These are phyloP conservation scores for Picochlorum sp. DNA, from an alignment of 139 green algal species.

Conservation along the genomic window DNA sequence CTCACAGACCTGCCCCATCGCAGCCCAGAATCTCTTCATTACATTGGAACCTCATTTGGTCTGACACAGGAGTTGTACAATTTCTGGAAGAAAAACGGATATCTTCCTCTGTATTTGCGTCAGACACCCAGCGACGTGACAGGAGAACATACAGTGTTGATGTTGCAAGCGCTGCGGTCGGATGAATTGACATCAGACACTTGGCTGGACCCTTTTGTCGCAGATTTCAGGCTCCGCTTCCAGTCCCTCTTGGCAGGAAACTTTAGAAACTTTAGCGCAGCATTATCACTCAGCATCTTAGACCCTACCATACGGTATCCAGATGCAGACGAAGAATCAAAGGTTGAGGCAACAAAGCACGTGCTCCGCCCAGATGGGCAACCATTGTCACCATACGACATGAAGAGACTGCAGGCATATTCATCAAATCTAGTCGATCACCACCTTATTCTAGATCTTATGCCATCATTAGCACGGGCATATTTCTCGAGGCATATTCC, in stretches of 20 bases:
- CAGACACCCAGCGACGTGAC: slow-evolving; percentile 80
- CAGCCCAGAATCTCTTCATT: slow-evolving; percentile 82
- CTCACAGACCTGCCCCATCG: slow-evolving; percentile 70
- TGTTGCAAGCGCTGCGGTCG: slow-evolving; percentile 66
- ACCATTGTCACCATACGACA: slow-evolving; percentile 68
- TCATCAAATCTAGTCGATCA: slow-evolving; percentile 89
- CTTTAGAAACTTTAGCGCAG: slow-evolving; percentile 54
- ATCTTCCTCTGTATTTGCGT: slow-evolving; percentile 84
- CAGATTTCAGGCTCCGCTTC: slow-evolving; percentile 65
- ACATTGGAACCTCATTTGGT: slow-evolving; percentile 86
- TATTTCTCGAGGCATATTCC: slow-evolving; percentile 79
- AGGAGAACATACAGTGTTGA: slow-evolving; percentile 87
- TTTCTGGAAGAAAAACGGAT: slow-evolving; percentile 81
- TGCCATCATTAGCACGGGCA: slow-evolving; percentile 59
- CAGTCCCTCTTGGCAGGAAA: slow-evolving; percentile 32
- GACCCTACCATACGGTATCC: slow-evolving; percentile 74
- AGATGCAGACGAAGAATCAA: slow-evolving; percentile 45
- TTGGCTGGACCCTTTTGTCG: slow-evolving; percentile 72
- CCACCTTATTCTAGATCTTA: slow-evolving; percentile 84
- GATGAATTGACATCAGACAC: slow-evolving; percentile 47
- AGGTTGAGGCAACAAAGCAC: background rate
- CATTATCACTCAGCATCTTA: slow-evolving; percentile 75
- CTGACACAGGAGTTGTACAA: slow-evolving; percentile 84
- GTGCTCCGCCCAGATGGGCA: slow-evolving; percentile 38
- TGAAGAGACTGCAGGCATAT: slow-evolving; percentile 89